Evolutionary conservation across 2,329 filamentous ascomycete species (phyloP), one percentile per base, ranked within the genome.

Genomic region (Phaeosphaeria sp.): DNA sequence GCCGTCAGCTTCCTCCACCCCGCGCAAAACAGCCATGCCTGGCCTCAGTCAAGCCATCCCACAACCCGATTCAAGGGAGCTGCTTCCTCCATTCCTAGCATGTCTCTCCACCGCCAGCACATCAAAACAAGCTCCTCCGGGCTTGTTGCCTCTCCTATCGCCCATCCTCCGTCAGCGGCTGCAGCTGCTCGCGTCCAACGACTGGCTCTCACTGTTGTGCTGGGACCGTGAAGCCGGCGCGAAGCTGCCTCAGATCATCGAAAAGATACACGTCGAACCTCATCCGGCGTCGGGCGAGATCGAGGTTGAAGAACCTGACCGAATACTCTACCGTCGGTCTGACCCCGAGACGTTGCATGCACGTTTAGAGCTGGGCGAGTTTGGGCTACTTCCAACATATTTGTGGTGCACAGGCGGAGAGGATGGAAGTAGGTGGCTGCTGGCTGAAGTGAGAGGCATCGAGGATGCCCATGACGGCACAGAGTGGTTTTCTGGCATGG

Each of bases 281-380:
- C 91, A 95, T 69, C 91, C 91, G 2, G 87, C 90, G 4, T 92
- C 90, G 2, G 91, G 90, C 53, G 90, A 93, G 75, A 85, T 94
- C 53, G 91, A 94, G 77, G 78, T 93, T 20, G 88, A 91, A 55
- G 89, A 92, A 55, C 83, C 86, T 7, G 81, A 86, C 58, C 81
- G 83, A 25, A 80, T 86, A 33, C 82, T 84, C 52, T 94, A 89
- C 77, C 82, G 86, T 58, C 83, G 90, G n/a, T 74, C 91, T 36
- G 91, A 95, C 68, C 78, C 85, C 46, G 91, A 95, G 77, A 95
- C 91, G 0, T 76, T 93, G 51, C 89, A 93, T 67, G 83, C 87
- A 3, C 81, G 90, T 27, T 81, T 91, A 6, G 83, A 84, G 2
- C 77, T 93, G 23, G 76, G 80, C 33, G 86, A 88, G 43, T 83